Evolutionary conservation across 805 yeast species (phyloP).

Genomic region (Zygoascus biomembranicola): DNA sequence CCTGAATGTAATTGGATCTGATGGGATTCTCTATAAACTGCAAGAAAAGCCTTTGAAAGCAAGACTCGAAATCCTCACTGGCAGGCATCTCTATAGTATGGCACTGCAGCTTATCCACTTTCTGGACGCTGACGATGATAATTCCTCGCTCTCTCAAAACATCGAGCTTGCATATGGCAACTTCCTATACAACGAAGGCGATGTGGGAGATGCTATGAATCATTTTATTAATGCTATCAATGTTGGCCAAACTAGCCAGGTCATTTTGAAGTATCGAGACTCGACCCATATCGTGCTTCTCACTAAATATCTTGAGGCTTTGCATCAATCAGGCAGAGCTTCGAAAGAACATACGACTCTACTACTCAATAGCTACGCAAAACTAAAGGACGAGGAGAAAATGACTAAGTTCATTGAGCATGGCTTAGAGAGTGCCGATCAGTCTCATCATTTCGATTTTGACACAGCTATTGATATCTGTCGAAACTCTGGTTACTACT

Average conservation of each 20-base stretch:
- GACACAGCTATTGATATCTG: slow-evolving; percentile 60
- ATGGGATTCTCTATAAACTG: slow-evolving; percentile 64
- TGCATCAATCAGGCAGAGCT: slow-evolving; percentile 48
- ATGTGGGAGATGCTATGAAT: slow-evolving; percentile 60
- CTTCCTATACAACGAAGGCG: slow-evolving; percentile 56
- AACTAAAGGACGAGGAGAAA: slow-evolving; percentile 53
- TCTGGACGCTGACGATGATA: slow-evolving; percentile 25
- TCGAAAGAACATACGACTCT: slow-evolving; percentile 77
- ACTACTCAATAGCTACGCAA: slow-evolving; percentile 70
- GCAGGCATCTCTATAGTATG: slow-evolving; percentile 59
- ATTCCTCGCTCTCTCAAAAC: slow-evolving; percentile 15
- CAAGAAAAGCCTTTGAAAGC: slow-evolving; percentile 60
- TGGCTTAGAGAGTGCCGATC: slow-evolving; percentile 27
- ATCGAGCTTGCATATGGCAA: slow-evolving; percentile 63
- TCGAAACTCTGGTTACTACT: slow-evolving; percentile 59
- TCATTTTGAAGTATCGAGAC: slow-evolving; percentile 71
- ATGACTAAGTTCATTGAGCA: slow-evolving; percentile 48
- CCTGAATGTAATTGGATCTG: slow-evolving; percentile 55
- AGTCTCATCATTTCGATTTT: slow-evolving; percentile 44
- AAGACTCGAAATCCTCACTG: slow-evolving; percentile 59
- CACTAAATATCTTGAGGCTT: slow-evolving; percentile 52
- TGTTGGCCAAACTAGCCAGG: slow-evolving; percentile 58
- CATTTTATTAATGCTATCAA: slow-evolving; percentile 57
- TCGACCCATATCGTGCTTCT: slow-evolving; percentile 61
- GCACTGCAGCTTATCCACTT: slow-evolving; percentile 60